Evolutionary conservation across 2,329 filamentous ascomycete species (phyloP), one percentile per base, ranked within the genome.

Genomic region (Karstenula rhodostoma): DNA sequence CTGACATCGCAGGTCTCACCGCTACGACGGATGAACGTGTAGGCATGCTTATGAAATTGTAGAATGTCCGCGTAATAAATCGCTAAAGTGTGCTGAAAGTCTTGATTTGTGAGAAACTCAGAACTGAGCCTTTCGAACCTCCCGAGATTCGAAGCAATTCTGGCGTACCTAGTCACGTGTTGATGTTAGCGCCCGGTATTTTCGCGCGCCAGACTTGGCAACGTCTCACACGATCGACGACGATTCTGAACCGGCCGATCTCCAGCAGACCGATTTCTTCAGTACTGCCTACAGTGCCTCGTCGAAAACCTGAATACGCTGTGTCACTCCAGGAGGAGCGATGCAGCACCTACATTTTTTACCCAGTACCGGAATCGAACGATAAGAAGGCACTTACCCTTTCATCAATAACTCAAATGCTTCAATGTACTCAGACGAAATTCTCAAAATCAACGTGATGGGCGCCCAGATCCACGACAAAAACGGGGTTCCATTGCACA

Each of bases 61-160:
- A 85, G 69, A 22, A 85, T 83, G n/a, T 85, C 81, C 0, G 76
- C 67, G 43, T 85, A 85, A 33, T 83, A 81, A 0, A 80, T 58
- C 0, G 79, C 80, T 0, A 85, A 60, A 0, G 79, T 74, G 12
- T 78, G 64, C 35, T 83, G 79, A 33, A 85, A 79, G 0, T 78
- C 67, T 0, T 60, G 32, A 5, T 80, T 66, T 0, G 53, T 56
- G 1, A 42, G 48, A 22, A 81, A 82, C 0, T 74, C 61, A 0
- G 67, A 8, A 2, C 66, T 60, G 0, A 84, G 67, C 0, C 74
- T 61, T 29, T 75, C 65, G 60, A 85, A 82, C 0, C 82, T 70
- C 0, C 64, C 62, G 1, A 85, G 65, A 29, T 29, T 29, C 27
- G 27, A 29, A 29, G 27, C 27, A 29, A 29, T 29, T 0, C 73